These are phyloP conservation scores for Epichloe aotearoae DNA, from an alignment of 2,329 filamentous ascomycete genomes.

Conservation along the genomic window DNA sequence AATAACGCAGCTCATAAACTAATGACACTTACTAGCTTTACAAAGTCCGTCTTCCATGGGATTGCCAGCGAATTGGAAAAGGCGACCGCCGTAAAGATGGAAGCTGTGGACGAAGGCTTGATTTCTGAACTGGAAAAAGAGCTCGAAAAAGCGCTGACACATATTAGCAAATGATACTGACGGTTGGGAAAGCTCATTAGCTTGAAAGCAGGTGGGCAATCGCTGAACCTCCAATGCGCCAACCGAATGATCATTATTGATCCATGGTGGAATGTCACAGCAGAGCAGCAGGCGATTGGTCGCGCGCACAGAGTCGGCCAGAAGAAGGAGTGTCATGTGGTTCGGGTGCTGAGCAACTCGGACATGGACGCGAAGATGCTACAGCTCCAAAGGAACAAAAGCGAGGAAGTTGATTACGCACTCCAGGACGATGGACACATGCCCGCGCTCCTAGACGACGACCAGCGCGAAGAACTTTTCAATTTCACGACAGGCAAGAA, in stretches of 20 bases:
- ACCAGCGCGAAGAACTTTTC: neutral
- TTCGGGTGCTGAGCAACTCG: constrained; percentile 40
- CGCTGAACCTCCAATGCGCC: constrained; percentile 27
- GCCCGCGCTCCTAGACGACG: neutral
- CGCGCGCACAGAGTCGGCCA: constrained; percentile 56
- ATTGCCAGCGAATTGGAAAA: neutral
- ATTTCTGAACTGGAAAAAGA: neutral
- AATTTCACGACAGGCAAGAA: neutral
- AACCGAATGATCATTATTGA: constrained; percentile 43
- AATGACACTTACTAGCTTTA: neutral
- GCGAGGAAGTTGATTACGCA: constrained; percentile 25
- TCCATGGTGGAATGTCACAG: constrained; percentile 47
- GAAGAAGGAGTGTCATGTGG: constrained; percentile 41
- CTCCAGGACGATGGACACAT: constrained; percentile 18
- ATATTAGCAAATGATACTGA: neutral
- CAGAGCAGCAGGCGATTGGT: constrained; percentile 48
- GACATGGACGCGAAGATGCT: constrained; percentile 46
- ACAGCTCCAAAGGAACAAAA: constrained; percentile 42
- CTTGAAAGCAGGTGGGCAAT: constrained; percentile 22
- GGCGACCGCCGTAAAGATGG: neutral
- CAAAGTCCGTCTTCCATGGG: neutral
- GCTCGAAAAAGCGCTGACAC: neutral
- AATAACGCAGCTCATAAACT: neutral
- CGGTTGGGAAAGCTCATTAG: constrained; percentile 19
- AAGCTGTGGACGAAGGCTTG: neutral